Evolutionary conservation across 2,329 filamentous ascomycete genomes (phyloP).

Genomic region (Botrytis hyacinthi): DNA sequence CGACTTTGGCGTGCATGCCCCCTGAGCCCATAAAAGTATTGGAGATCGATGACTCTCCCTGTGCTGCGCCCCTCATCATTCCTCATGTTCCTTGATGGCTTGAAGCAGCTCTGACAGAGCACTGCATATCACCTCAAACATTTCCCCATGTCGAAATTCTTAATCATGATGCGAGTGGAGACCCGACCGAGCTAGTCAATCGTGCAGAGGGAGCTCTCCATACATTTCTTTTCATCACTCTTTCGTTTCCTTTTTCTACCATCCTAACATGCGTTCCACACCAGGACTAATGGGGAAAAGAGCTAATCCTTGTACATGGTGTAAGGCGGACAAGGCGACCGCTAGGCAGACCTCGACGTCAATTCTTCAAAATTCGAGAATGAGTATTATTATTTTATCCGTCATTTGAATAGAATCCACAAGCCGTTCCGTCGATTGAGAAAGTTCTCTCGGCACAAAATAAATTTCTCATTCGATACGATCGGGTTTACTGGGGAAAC

Average conservation of each 20-base stretch:
- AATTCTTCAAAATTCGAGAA: not conserved
- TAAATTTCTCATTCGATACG: not conserved
- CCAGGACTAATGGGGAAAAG: not conserved
- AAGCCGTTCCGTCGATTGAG: not conserved
- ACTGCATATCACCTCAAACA: not conserved
- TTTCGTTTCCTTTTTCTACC: not conserved
- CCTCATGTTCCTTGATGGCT: not conserved
- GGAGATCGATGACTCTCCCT: not conserved
- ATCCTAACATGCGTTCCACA: not conserved
- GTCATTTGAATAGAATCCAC: not conserved
- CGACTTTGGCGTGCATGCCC: slow-evolving; percentile 9
- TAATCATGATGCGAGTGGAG: not conserved
- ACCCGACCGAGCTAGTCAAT: slow-evolving; percentile 10
- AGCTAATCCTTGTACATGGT: not conserved
- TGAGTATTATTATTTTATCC: not conserved
- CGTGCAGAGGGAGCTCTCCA: not conserved
- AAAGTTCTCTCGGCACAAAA: not conserved
- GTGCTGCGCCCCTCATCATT: slow-evolving; percentile 15
- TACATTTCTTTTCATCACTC: not conserved
- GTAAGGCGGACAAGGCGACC: slow-evolving; percentile 29
- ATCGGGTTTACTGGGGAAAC: not conserved
- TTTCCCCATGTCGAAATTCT: not conserved
- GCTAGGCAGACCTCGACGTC: slow-evolving; percentile 25
- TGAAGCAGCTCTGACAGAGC: slow-evolving; percentile 1
- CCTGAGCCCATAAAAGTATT: not conserved